These are phyloP conservation scores for Microcos paniculata DNA, from an alignment of 345 rosid species.

Conservation along the genomic window DNA sequence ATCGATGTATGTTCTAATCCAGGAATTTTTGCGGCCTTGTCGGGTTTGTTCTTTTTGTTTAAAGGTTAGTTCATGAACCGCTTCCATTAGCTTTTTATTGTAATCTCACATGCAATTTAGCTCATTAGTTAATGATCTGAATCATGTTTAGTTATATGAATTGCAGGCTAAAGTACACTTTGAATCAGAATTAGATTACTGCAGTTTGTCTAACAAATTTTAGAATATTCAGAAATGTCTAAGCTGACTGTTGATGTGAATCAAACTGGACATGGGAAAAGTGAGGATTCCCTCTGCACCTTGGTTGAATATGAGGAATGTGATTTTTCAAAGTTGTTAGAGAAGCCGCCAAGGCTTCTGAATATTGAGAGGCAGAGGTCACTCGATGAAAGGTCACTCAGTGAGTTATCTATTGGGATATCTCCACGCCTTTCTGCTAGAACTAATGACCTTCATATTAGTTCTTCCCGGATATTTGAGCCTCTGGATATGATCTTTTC, in stretches of 20 bases:
- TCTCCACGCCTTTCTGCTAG: conserved; percentile 43
- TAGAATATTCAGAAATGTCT: conserved; percentile 32
- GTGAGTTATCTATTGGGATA: conserved; percentile 43
- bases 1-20: not conserved
- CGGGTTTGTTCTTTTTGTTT: not conserved
- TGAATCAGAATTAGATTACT: not conserved
- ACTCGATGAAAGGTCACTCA: conserved; percentile 59
- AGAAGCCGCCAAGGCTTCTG: conserved; percentile 74
- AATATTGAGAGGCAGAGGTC: conserved; percentile 78
- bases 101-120: conserved; percentile 1
- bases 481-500: conserved; percentile 42
- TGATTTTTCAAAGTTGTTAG: conserved; percentile 64
- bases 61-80: not conserved
- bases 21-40: not conserved
- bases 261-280: conserved; percentile 36
- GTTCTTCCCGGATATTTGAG: conserved; percentile 30
- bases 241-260: conserved; percentile 29
- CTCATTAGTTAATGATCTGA: not conserved
- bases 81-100: not conserved
- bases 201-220: not conserved
- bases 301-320: conserved; percentile 48
- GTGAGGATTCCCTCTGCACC: conserved; percentile 27
- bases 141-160: conserved; percentile 4
- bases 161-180: conserved; percentile 21
- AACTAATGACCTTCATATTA: conserved; percentile 24